Percentiles rank a stretch among this genome's conserved stretches.
Evolutionary conservation across 371 early-diverging fungal species (phyloP).

Genomic region (Rhizopus stolonifer): DNA sequence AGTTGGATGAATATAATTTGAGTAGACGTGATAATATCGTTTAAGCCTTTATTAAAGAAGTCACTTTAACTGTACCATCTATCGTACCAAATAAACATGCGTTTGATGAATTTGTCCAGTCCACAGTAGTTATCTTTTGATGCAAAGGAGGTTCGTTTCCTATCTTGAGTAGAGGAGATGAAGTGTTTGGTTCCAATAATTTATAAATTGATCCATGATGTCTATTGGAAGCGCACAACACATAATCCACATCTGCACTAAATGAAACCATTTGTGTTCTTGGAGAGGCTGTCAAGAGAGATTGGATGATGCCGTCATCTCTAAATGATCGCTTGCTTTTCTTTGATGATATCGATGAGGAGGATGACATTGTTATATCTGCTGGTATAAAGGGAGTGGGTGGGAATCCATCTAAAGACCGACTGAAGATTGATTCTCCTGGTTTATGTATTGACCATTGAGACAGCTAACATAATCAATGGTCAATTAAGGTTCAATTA

Average conservation of each 20-base stretch:
- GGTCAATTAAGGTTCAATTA: no score
- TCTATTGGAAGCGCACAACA: conserved; percentile 31
- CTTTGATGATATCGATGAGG: conserved; percentile 12
- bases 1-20: conserved; percentile 22
- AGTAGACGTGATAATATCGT: conserved; percentile 20
- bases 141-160: conserved; percentile 37
- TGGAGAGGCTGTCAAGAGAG: conserved; percentile 33
- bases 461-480: conserved; percentile 30
- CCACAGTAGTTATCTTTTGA: conserved; percentile 52
- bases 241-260: conserved; percentile 47
- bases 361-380: conserved; percentile 13
- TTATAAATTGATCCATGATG: conserved; percentile 27
- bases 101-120: conserved; percentile 58
- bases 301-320: conserved; percentile 37
- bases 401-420: conserved; percentile 42
- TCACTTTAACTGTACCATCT: conserved; percentile 60
- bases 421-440: conserved; percentile 34
- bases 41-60: conserved; percentile 55
- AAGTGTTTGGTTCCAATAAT: conserved; percentile 39
- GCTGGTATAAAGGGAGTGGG: conserved; percentile 23
- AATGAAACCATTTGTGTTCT: conserved; percentile 51
- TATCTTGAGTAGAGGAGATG: conserved; percentile 34
- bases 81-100: conserved; percentile 55
- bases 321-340: conserved; percentile 4
- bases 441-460: conserved; percentile 62